These are phyloP conservation scores for Novymonas esmeraldas DNA, from an alignment of 208 protist species.

Conservation along the genomic window DNA sequence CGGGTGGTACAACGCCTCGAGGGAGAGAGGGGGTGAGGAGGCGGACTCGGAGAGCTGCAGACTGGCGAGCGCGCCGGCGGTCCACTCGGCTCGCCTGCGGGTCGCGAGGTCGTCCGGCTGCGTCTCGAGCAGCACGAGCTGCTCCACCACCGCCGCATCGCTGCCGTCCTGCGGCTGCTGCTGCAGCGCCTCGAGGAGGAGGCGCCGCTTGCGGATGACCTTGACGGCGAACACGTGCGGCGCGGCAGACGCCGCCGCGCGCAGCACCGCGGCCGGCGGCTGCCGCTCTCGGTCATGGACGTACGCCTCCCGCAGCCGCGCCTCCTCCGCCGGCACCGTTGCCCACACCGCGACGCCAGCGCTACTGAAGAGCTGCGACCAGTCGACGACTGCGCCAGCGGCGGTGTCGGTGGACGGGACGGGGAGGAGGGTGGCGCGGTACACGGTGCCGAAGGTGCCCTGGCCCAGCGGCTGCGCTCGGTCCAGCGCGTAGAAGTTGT, in stretches of 20 bases:
- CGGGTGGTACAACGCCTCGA: too few relatives aligned
- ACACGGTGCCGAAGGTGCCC: slow-evolving; percentile 57
- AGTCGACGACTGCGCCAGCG: not conserved
- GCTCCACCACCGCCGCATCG: slow-evolving; percentile 31
- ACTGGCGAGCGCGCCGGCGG: slow-evolving; percentile 8
- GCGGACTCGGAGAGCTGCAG: slow-evolving; percentile 21
- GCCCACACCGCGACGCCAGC: slow-evolving; percentile 4
- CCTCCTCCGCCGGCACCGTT: slow-evolving; percentile 14
- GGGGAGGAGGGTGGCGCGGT: slow-evolving; percentile 32
- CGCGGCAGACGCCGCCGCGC: not conserved
- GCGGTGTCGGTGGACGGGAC: not conserved
- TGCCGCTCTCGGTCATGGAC: slow-evolving; percentile 13
- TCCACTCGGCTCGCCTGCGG: slow-evolving; percentile 28
- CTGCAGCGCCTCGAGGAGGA: slow-evolving; percentile 35
- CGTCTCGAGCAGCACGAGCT: slow-evolving; percentile 48
- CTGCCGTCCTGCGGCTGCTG: slow-evolving; percentile 15
- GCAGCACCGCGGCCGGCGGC: slow-evolving; percentile 12
- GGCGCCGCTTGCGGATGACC: slow-evolving; percentile 47
- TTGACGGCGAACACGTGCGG: slow-evolving; percentile 46
- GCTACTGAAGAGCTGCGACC: slow-evolving; percentile 18
- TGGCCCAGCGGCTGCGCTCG: slow-evolving; percentile 33
- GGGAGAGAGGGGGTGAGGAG: too few relatives aligned
- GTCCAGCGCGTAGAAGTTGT: slow-evolving; percentile 52
- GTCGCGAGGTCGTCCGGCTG: slow-evolving; percentile 39
- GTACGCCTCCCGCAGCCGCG: slow-evolving; percentile 14